Conservation (phyloP, 768 basidiomycete species). For the Agaricus sinodeliciosus region DNA sequence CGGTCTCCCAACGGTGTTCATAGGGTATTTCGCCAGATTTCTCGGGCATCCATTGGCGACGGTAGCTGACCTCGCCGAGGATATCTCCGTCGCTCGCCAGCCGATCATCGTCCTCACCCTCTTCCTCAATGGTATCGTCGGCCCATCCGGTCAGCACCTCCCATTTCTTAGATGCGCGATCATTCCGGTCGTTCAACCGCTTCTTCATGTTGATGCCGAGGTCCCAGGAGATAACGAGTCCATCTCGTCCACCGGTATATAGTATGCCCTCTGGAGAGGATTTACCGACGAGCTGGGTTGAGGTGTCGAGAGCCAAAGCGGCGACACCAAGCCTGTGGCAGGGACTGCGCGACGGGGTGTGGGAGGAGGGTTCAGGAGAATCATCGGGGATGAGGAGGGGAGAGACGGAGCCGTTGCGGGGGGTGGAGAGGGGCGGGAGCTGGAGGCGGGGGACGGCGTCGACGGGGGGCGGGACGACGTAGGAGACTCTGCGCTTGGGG, state of each 20-base stretch:
- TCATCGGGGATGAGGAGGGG: slow-evolving; percentile 51
- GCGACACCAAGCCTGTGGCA: slow-evolving; percentile 83
- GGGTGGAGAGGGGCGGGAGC: slow-evolving; percentile 59
- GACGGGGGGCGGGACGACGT: slow-evolving; percentile 73
- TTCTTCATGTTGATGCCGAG: slow-evolving; percentile 60
- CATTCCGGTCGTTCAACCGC: slow-evolving; percentile 22
- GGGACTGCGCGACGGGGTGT: slow-evolving; percentile 40
- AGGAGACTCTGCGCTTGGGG: slow-evolving; percentile 70
- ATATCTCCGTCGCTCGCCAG: slow-evolving; percentile 66
- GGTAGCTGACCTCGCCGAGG: slow-evolving; percentile 56
- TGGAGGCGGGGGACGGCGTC: slow-evolving; percentile 57
- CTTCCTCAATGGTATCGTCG: slow-evolving; percentile 62
- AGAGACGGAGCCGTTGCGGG: slow-evolving; percentile 59
- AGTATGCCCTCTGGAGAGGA: slow-evolving; percentile 75
- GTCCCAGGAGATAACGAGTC: slow-evolving; percentile 85
- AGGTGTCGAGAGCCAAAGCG: slow-evolving; percentile 80
- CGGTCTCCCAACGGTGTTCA: slow-evolving; percentile 79
- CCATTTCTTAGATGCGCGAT: slow-evolving; percentile 42
- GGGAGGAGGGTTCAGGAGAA: slow-evolving; percentile 18
- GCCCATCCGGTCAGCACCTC: slow-evolving; percentile 83
- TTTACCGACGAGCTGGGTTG: slow-evolving; percentile 69
- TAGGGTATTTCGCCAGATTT: slow-evolving; percentile 40
- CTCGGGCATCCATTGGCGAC: slow-evolving; percentile 28
- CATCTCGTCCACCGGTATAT: slow-evolving; percentile 87
- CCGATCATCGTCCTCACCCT: slow-evolving; percentile 57